Base-by-base conservation (phyloP, 768 basidiomycete species). In the Leucosporidium scottii region DNA sequence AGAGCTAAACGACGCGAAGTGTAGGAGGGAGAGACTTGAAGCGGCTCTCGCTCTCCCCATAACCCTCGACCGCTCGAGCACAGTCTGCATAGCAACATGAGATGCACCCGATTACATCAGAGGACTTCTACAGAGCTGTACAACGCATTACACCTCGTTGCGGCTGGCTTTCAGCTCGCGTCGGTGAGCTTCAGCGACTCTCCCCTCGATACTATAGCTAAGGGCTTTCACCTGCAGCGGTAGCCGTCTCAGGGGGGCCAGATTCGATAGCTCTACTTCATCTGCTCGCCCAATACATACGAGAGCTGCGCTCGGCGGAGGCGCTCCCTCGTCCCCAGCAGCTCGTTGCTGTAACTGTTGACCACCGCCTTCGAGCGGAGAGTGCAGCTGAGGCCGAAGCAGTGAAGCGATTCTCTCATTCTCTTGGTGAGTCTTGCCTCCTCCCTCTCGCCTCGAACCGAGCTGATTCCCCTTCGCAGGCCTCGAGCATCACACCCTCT, bases 231-330 rank as follows among this genome's bases (percentile, higher is more conserved):
- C 23, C 9, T 20, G 5, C 57, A 58, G 57, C 57, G 23, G 57
- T 58, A 30, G 57, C 57, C 31, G 57, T 58, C 36, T 58, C 57
- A 9, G 57, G 57, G 12, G 57, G 57, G 15, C 57, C 57, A 34
- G 57, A 58, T 23, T 58, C 57, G 36, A 58, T 31, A 9, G 57
- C 57, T 0, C 57, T 58, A 6, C 57, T 58, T 0, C 57, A 58
- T 23, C 57, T 58, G 18, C 34, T 58, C 57, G 34, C 21, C 25
- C 57, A 36, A 36, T n/a, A 58, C 39, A 10, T 21, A 10, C 56
- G 31, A 36, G 31, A 21, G 8, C 34, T 13, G 57, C 23, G 9
- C 13, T n/a, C 21, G 39, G 39, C 57, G 8, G 23, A 5, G 9
- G 23, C 1, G 31, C 34, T 20, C 34, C 21, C 13, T 4, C 34